A percentile compares a stretch with the other conserved stretches of the same genome.
phyloP scores from a whole-genome alignment of 139 green algal genomes.

The Medakamo hakoo region DNA sequence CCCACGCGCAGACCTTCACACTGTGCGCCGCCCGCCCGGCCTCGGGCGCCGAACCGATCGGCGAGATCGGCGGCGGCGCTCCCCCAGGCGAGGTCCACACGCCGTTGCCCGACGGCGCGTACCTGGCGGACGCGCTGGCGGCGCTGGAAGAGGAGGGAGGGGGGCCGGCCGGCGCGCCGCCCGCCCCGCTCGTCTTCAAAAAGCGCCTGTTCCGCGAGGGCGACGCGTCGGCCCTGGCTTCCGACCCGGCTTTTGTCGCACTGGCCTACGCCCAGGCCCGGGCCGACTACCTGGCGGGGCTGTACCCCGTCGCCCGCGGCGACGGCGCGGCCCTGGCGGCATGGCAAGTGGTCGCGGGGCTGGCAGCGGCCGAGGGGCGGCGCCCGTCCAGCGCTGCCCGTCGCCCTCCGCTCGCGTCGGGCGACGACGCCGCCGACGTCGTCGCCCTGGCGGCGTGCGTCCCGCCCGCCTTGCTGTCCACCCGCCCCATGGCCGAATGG shows the following conservation, averaged over 20 bases:
- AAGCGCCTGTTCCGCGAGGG: conserved; percentile 91
- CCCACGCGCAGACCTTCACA: conserved; percentile 88
- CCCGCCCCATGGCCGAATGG: conserved; percentile 62
- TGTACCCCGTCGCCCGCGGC: conserved; percentile 90
- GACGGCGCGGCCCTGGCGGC: conserved; percentile 88
- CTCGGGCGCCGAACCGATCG: not conserved
- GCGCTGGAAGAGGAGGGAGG: conserved; percentile 38
- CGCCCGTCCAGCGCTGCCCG: conserved; percentile 32
- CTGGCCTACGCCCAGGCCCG: conserved; percentile 86
- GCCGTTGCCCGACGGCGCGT: conserved; percentile 4
- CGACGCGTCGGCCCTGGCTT: conserved; percentile 70
- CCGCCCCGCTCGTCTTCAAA: conserved; percentile 78
- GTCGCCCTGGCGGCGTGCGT: conserved; percentile 50
- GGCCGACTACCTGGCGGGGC: conserved; percentile 69
- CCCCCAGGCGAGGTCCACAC: not conserved
- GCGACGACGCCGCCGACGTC: conserved; percentile 39
- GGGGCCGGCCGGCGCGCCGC: conserved; percentile 22
- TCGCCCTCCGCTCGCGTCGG: too few relatives aligned
- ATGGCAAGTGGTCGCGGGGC: conserved; percentile 37
- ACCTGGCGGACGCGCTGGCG: conserved; percentile 20
- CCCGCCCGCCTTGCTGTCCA: conserved; percentile 41
- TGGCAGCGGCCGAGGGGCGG: conserved; percentile 58
- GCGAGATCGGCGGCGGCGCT: not conserved
- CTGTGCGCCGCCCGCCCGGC: conserved; percentile 67
- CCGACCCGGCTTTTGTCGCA: conserved; percentile 84